Evolutionary conservation across 1,139 yeast species (phyloP), one percentile per base, ranked within the genome.

Genomic region (Taiozyma sp.): DNA sequence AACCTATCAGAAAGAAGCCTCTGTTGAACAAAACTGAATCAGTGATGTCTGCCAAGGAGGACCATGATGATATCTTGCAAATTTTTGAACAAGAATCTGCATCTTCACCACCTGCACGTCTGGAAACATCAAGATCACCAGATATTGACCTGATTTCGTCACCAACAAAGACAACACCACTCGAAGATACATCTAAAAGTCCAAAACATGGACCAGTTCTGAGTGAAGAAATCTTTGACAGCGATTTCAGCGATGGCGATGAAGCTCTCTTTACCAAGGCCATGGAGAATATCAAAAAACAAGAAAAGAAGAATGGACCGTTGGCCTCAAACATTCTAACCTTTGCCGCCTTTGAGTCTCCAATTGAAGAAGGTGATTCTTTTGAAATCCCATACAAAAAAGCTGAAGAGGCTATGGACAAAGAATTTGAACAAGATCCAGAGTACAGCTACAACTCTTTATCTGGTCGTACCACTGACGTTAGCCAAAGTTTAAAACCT

Each of bases 371-470:
- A 9, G 13, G 40, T 1, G 45, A 41, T 28, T 44, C 46, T 5
- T 49, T 42, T 12, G 34, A 29, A 36, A 27, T 27, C 9, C 54
- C 53, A 0, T 28, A 43, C 4, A 22, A 48, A 8, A 51, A 51
- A 16, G 60, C 57, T 4, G 46, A 41, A 5, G 41, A 39, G 8
- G 58, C 49, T 3, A 54, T 56, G 57, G 55, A 58, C 4, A 56
- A 54, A 23, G 55, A 55, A 38, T 54, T 51, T 39, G 55, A 54
- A 4, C 43, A 55, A 2, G 61, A 60, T 49, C 51, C 49, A 10
- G 51, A 54, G 0, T 58, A 43, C 32, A 27, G 24, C 10, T 43
- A 27, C 5, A 23, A 44, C 13, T 44, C 45, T 2, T 7, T 43
- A 14, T 19, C 24, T 38, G 41, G 24, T 1, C 23, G 24, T 10